Base-by-base conservation (phyloP, 2,329 filamentous ascomycete genomes). In the Pseudonectria foliicola region DNA sequence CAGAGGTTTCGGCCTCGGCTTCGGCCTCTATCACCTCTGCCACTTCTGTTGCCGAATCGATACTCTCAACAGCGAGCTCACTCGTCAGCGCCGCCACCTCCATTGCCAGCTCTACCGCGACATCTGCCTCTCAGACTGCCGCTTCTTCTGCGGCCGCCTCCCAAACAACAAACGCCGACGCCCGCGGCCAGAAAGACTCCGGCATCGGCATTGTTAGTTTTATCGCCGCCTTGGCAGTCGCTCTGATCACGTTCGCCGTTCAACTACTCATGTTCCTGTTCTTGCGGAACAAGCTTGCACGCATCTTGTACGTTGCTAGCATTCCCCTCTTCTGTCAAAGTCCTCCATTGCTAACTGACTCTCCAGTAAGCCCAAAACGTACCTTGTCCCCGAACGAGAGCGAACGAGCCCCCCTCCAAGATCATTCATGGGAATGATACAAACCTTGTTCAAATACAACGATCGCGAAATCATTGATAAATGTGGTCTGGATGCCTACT, bases 401-500 rank as follows among this genome's bases (percentile, higher is more conserved):
- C 78, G 87, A 48, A 88, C 85, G 7, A 73, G 81, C n/a, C 67
- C 83, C 1, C 85, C 86, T 2, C 83, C 84, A 0, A 63, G 59
- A 34, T 71, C 60, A 30, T 64, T 71, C 25, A 66, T 72, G 56
- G 65, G 64, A 11, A 59, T 80, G 39, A 45, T 77, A 48, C 55
- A 73, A 60, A 56, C 66, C 67, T 45, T 94, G 70, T 70, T 85
- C 64, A 59, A 80, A 66, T 64, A 85, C 64, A 59, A 77, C 68
- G 74, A 85, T 42, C 71, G 85, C 10, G 86, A 94, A 49, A 78
- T 98, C 48, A 94, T 98, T 51, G 82, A 90, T 34, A 94, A 95
- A 61, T 95, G 90, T 49, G 92, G 92, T 13, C 75, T 98, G 8
- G 92, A 98, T 57, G 88, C 90, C 53, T 98, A 95, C 64, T 95